Evolutionary conservation across 2,329 filamentous ascomycete species (phyloP), one percentile per base, ranked within the genome.

Genomic region (Ceratocystis colombiana): DNA sequence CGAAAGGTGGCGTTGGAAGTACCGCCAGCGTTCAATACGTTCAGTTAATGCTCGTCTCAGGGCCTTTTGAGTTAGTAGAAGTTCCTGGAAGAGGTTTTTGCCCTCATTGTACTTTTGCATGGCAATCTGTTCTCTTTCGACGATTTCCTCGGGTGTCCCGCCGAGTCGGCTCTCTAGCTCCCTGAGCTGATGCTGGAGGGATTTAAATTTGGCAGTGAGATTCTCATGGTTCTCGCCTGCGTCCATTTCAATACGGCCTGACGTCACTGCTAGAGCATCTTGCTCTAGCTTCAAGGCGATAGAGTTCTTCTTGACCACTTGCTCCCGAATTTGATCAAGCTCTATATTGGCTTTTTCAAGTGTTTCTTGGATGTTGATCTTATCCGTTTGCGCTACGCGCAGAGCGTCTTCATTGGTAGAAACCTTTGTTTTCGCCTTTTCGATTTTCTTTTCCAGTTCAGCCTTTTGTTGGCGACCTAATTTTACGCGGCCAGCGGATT

Each of bases 1-100:
- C 46, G 91, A 93, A 71, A 99, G 96, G 70, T 86, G 84, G 30
- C 86, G 83, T 71, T 93, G 88, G 75, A 99, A 97, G 63, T 82
- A 80, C 66, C 84, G 81, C 88, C 91, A 99, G 71, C 90, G 86
- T 33, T 80, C 77, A 66, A 89, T 82, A 17, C 94, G 89, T 66
- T 87, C 78, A 8, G 78, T 76, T 50, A 96, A 82, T 0, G 90
- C 84, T 41, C 79, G 72, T 70, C 82, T 82, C 46, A 87, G 73
- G 0, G 75, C 75, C 41, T 72, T 70, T 10, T 80, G 77, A 59
- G 79, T 75, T 10, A 74, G 74, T 63, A 74, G 75, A 5, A 79
- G 79, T 22, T 77, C 74, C 1, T 79, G 74, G 61, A 77, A 77
- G 1, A 73, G 70, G 25, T 72, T 70, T 69, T 76, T 75, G 2